These are phyloP conservation scores for Cercospora citrullina DNA, from an alignment of 2,329 filamentous ascomycete species.

Conservation along the genomic window DNA sequence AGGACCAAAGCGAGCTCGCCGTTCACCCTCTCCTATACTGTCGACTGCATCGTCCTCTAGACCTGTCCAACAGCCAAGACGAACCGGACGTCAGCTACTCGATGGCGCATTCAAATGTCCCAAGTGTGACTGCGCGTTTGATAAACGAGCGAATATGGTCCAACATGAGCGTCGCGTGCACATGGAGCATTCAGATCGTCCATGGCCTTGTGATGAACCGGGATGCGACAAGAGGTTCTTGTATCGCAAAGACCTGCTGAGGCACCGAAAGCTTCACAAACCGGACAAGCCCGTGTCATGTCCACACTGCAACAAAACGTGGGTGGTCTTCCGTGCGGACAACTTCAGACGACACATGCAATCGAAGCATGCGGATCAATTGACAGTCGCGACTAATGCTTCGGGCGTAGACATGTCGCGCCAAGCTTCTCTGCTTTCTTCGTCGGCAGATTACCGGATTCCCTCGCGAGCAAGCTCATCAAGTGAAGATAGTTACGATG, in stretches of 20 bases:
- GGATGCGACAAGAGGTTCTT: constrained; percentile 12
- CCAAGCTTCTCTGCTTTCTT: not conserved
- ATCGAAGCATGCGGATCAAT: not conserved
- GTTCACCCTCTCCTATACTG: too few relatives aligned
- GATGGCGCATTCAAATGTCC: not conserved
- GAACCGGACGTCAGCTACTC: not conserved
- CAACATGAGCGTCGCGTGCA: constrained; percentile 16
- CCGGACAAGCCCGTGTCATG: not conserved
- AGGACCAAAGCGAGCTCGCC: too few relatives aligned
- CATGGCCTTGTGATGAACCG: too few relatives aligned
- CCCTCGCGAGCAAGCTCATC: not conserved
- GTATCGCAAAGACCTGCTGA: constrained; percentile 18
- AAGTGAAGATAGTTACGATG: not conserved
- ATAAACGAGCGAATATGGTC: not conserved
- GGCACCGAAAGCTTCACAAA: constrained; percentile 12
- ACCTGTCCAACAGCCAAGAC: not conserved
- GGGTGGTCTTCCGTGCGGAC: not conserved
- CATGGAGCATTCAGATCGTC: not conserved
- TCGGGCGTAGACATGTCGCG: constrained; percentile 2
- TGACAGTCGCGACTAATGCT: too few relatives aligned
- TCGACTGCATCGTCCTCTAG: not conserved
- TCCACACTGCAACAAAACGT: not conserved
- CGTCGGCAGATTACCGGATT: not conserved
- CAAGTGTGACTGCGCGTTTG: not conserved
- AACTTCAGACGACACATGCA: not conserved